Conservation (phyloP, 73 alveolate genomes). For the Paraurostyla sp. region DNA sequence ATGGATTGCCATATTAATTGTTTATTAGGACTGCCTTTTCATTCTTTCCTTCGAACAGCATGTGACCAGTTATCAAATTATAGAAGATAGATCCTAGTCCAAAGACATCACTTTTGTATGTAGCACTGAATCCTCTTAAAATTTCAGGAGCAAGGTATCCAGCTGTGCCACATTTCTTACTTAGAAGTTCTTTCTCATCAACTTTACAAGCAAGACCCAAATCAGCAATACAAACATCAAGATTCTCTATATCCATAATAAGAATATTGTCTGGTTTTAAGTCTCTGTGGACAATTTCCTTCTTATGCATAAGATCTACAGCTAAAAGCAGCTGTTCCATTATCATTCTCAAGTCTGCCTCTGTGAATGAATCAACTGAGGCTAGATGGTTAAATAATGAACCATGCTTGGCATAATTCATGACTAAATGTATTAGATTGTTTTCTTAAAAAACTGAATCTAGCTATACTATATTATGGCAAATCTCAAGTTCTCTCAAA, state of each 20-base stretch:
- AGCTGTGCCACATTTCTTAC: conserved; percentile 64
- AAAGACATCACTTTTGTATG: conserved; percentile 42
- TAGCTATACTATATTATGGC: conserved; percentile 24
- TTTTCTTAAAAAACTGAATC: neutral
- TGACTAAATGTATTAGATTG: conserved; percentile 21
- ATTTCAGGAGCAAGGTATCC: conserved; percentile 79
- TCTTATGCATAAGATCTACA: conserved; percentile 55
- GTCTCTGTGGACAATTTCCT: conserved; percentile 70
- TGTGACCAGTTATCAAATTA: conserved; percentile 32
- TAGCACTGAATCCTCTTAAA: conserved; percentile 61
- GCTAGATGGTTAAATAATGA: conserved; percentile 2
- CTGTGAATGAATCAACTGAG: neutral
- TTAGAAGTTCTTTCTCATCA: neutral
- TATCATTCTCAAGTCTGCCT: conserved; percentile 20
- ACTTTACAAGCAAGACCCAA: conserved; percentile 25
- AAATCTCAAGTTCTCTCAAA: conserved; percentile 12
- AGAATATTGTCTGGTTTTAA: conserved; percentile 68
- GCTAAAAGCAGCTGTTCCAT: conserved; percentile 54
- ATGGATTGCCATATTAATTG: conserved; percentile 10
- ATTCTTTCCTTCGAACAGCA: conserved; percentile 27
- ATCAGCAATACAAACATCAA: conserved; percentile 34
- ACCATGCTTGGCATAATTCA: conserved; percentile 37
- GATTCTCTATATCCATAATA: conserved; percentile 7
- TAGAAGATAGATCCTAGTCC: conserved; percentile 50
- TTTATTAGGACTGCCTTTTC: neutral